These are phyloP conservation scores for Brasenia schreberi DNA, from an alignment of 164 flowering plant species.

Conservation along the genomic window DNA sequence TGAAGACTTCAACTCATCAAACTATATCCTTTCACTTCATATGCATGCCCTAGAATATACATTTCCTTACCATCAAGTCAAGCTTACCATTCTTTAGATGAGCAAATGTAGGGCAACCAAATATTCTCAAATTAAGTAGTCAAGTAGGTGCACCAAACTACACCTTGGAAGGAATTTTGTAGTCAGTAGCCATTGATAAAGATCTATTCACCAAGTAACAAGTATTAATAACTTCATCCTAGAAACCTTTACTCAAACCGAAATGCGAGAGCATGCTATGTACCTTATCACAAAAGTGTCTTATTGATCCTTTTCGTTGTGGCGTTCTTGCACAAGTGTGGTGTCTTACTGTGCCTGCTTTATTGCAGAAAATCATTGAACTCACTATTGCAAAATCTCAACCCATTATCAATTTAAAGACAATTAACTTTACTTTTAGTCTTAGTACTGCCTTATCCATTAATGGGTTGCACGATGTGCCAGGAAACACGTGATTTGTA, in stretches of 20 bases:
- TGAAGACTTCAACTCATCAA: constrained; percentile 1
- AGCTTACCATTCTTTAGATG: not conserved
- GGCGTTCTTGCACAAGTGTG: not conserved
- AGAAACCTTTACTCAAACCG: not conserved
- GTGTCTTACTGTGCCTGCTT: not conserved
- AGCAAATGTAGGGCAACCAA: constrained; percentile 1
- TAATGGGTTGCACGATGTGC: no score
- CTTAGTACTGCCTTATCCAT: no score
- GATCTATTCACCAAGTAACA: not conserved
- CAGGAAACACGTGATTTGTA: no score
- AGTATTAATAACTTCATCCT: not conserved
- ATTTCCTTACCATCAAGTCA: not conserved
- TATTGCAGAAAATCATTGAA: constrained; percentile 1
- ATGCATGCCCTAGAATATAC: not conserved
- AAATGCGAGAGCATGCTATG: not conserved
- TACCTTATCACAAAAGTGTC: not conserved
- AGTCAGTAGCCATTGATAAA: not conserved
- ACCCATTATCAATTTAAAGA: not conserved
- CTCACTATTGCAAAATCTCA: not conserved
- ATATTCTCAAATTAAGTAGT: not conserved
- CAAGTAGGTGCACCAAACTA: not conserved
- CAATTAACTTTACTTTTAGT: not conserved
- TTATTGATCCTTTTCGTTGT: not conserved
- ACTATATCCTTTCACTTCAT: constrained; percentile 1
- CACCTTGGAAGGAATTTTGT: not conserved